Conservation (phyloP, 2,329 filamentous ascomycete genomes). For the Diaporthe humulicola region DNA sequence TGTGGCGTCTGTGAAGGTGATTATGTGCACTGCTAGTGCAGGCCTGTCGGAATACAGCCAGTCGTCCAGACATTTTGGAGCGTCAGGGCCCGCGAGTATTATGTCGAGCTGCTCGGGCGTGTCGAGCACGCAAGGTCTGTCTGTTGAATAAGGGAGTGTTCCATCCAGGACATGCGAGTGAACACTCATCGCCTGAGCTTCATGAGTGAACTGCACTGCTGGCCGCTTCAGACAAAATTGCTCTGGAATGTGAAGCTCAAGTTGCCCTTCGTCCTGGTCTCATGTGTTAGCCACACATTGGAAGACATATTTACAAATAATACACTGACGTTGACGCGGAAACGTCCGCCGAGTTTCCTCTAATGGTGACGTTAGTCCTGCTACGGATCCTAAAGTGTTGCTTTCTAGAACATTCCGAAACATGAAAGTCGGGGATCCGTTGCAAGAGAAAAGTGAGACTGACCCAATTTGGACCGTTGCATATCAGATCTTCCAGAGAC, state of each 20-base stretch:
- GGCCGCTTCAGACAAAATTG: conserved; percentile 50
- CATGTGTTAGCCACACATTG: neutral
- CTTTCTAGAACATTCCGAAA: too few relatives aligned
- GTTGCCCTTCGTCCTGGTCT: conserved; percentile 41
- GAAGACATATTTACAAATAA: neutral
- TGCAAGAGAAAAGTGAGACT: too few relatives aligned
- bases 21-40: conserved; percentile 61
- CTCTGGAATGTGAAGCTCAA: conserved; percentile 51
- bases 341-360: conserved; percentile 60
- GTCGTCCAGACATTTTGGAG: conserved; percentile 52
- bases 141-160: conserved; percentile 50
- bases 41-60: conserved; percentile 58
- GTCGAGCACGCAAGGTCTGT: conserved; percentile 47
- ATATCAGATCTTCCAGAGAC: conserved; percentile 54
- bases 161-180: conserved; percentile 55
- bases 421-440: too few relatives aligned
- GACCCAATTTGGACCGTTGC: conserved; percentile 57
- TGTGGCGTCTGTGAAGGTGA: conserved; percentile 63
- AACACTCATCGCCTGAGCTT: conserved; percentile 50
- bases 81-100: conserved; percentile 44
- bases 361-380: too few relatives aligned
- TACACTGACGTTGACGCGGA: conserved; percentile 46
- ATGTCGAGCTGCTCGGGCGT: conserved; percentile 44
- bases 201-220: conserved; percentile 56
- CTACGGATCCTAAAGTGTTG: too few relatives aligned